phyloP scores from a whole-genome alignment of 2,329 filamentous ascomycete species.

The Ophioceras dolichostomum region DNA sequence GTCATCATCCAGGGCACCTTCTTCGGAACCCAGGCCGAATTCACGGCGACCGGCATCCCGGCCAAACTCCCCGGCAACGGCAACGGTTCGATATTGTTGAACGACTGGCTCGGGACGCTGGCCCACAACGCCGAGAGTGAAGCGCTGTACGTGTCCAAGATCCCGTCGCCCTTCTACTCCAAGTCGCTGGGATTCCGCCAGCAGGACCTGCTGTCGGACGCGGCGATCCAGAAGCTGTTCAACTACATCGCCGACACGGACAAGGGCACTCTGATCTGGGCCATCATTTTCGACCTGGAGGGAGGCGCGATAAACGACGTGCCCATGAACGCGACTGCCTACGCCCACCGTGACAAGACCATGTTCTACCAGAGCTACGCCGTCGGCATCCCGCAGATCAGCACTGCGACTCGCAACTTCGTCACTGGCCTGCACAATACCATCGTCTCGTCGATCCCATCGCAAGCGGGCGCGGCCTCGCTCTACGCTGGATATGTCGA shows the following conservation, averaged over 20 bases:
- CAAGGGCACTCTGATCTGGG: conserved; percentile 43
- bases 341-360: conserved; percentile 50
- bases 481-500: conserved; percentile 53
- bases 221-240: conserved; percentile 36
- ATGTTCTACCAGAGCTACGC: conserved; percentile 53
- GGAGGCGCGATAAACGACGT: conserved; percentile 49
- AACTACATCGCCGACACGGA: conserved; percentile 34
- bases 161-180: conserved; percentile 39
- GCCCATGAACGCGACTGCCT: conserved; percentile 42
- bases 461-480: conserved; percentile 27
- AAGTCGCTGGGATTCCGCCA: conserved; percentile 42
- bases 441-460: conserved; percentile 21
- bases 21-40: conserved; percentile 47
- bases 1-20: conserved; percentile 47
- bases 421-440: conserved; percentile 35
- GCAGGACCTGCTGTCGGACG: conserved; percentile 32
- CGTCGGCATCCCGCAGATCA: conserved; percentile 33
- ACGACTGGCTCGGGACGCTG: conserved; percentile 51
- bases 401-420: conserved; percentile 33
- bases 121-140: conserved; percentile 36
- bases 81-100: conserved; percentile 31
- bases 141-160: conserved; percentile 31
- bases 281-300: conserved; percentile 48
- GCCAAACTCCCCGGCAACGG: conserved; percentile 29
- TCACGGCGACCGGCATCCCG: conserved; percentile 34